These are phyloP conservation scores for Fusarium staphyleae DNA, from an alignment of 2,329 filamentous ascomycete species.

Conservation along the genomic window DNA sequence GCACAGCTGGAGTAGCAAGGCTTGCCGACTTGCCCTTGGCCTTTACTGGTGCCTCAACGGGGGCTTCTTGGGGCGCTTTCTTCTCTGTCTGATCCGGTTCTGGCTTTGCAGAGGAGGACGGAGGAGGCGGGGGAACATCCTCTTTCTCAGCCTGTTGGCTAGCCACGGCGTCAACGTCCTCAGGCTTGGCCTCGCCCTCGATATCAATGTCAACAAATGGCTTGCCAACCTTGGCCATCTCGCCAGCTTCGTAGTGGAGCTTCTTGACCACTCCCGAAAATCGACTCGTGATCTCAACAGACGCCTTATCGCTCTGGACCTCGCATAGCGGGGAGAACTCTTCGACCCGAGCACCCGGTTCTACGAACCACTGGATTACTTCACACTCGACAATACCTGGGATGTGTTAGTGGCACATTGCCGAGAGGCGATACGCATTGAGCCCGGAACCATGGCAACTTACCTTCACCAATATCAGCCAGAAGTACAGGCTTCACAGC, in stretches of 20 bases:
- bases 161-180: slow-evolving; percentile 47
- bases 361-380: slow-evolving; percentile 99
- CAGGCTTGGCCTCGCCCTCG: slow-evolving; percentile 70
- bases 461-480: slow-evolving; percentile 87
- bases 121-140: slow-evolving; percentile 37
- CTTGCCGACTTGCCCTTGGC: slow-evolving; percentile 70
- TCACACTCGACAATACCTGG: slow-evolving; percentile 96
- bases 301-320: slow-evolving; percentile 97
- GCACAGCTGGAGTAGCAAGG: slow-evolving; percentile 89
- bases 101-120: slow-evolving; percentile 18
- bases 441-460: slow-evolving; percentile 26
- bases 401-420: slow-evolving; percentile 19
- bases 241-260: slow-evolving; percentile 92
- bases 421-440: not conserved
- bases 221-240: slow-evolving; percentile 95
- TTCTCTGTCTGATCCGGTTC: slow-evolving; percentile 21
- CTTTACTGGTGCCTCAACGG: slow-evolving; percentile 35
- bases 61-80: slow-evolving; percentile 2
- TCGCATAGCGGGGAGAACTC: slow-evolving; percentile 98
- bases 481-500: slow-evolving; percentile 81
- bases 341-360: slow-evolving; percentile 92
- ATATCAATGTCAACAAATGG: slow-evolving; percentile 96
- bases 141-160: slow-evolving; percentile 44
- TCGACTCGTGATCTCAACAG: slow-evolving; percentile 89
- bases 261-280: slow-evolving; percentile 97